phyloP scores from a whole-genome alignment of 1,284 basidiomycete genomes.

The Fomitopsis schrenkii region DNA sequence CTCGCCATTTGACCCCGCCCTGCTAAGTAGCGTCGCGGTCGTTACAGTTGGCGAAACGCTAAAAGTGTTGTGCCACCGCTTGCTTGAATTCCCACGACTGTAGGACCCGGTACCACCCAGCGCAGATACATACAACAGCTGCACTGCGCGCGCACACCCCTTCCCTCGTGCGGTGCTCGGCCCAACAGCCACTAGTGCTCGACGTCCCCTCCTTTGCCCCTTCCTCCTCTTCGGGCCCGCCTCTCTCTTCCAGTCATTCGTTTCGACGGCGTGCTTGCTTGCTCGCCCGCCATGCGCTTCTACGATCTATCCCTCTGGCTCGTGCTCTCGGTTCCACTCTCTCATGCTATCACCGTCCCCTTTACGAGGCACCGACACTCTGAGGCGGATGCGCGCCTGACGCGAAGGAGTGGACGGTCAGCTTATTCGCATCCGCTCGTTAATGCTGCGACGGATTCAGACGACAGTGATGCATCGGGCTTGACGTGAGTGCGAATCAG shows the following conservation, averaged over 20 bases:
- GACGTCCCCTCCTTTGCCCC: conserved; percentile 9
- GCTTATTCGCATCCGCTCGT: conserved; percentile 19
- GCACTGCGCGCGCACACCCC: not conserved
- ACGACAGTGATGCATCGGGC: conserved; percentile 21
- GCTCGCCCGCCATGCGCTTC: conserved; percentile 22
- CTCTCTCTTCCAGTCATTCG: conserved; percentile 20
- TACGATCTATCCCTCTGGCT: conserved; percentile 19
- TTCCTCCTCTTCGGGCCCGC: conserved; percentile 11
- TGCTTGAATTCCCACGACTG: conserved; percentile 6
- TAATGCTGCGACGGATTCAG: conserved; percentile 17
- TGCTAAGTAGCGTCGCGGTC: not conserved
- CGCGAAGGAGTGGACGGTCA: conserved; percentile 19
- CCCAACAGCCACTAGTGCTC: conserved; percentile 1
- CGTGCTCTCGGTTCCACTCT: conserved; percentile 23
- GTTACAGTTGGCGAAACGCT: not conserved
- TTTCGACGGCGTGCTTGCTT: conserved; percentile 13
- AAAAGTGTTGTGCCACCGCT: not conserved
- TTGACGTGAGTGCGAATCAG: conserved; percentile 24
- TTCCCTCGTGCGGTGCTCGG: conserved; percentile 4
- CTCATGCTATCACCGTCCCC: conserved; percentile 27
- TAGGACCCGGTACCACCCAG: not conserved
- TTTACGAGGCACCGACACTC: conserved; percentile 20
- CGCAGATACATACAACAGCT: not conserved
- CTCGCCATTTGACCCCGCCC: not conserved
- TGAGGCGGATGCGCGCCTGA: conserved; percentile 9